Evolutionary conservation across 1,139 yeast species (phyloP).

Genomic region (Hemisphaericaspora xylofermentans): DNA sequence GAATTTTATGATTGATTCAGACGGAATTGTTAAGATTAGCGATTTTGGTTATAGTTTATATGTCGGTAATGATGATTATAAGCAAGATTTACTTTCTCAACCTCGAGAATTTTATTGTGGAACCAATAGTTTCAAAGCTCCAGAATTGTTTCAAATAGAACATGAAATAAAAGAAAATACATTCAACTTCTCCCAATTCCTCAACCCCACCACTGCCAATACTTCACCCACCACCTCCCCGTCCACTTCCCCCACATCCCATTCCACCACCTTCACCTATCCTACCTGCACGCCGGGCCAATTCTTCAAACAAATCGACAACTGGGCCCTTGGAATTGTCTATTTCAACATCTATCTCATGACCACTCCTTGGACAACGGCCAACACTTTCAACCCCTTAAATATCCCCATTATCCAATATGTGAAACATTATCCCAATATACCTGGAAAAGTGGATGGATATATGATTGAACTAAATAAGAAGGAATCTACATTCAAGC

Average conservation of each 20-base stretch:
- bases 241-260: not conserved
- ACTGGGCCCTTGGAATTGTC: conserved; percentile 53
- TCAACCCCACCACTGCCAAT: not conserved
- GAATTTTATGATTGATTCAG: conserved; percentile 45
- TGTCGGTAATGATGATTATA: conserved; percentile 18
- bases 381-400: conserved; percentile 23
- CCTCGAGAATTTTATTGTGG: conserved; percentile 41
- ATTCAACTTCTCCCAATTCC: conserved; percentile 9
- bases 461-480: conserved; percentile 26
- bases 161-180: conserved; percentile 9
- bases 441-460: conserved; percentile 17
- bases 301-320: conserved; percentile 30
- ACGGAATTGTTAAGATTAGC: conserved; percentile 46
- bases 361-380: conserved; percentile 49
- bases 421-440: conserved; percentile 21
- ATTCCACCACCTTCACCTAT: not conserved
- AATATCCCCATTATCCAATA: conserved; percentile 28
- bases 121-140: conserved; percentile 56
- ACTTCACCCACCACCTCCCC: not conserved
- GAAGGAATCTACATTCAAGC: conserved; percentile 13
- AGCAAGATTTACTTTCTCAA: conserved; percentile 19
- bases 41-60: conserved; percentile 55
- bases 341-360: conserved; percentile 46
- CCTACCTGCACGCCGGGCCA: conserved; percentile 6
- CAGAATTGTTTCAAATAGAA: conserved; percentile 45